These are phyloP conservation scores for Barbarea vulgaris DNA, from an alignment of 345 rosid species.

Conservation along the genomic window DNA sequence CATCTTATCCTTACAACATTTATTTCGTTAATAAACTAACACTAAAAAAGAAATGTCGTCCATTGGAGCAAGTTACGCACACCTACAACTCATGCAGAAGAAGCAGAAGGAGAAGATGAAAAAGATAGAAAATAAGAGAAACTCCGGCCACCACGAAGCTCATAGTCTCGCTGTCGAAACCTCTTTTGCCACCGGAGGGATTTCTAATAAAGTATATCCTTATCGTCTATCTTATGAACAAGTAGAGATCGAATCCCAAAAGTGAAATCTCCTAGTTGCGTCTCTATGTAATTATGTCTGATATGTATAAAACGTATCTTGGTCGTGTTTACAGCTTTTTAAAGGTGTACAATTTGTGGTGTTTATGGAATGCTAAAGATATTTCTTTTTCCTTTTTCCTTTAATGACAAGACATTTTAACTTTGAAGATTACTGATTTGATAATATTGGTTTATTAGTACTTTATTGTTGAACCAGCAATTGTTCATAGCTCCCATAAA, in stretches of 20 bases:
- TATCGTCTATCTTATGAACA: slow-evolving; percentile 20
- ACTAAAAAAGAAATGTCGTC: slow-evolving; percentile 25
- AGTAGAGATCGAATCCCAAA: slow-evolving; percentile 4
- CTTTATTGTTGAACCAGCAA: background rate
- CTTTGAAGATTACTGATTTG: background rate
- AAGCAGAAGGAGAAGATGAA: slow-evolving; percentile 34
- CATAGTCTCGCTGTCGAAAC: background rate
- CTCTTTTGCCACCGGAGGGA: slow-evolving; percentile 14
- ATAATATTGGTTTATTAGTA: background rate
- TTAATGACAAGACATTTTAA: slow-evolving; percentile 26
- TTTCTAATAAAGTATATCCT: slow-evolving; percentile 24
- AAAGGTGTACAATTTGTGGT: background rate
- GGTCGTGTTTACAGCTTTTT: slow-evolving; percentile 1
- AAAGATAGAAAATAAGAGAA: slow-evolving; percentile 14
- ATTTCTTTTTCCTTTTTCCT: no score
- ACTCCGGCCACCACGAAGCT: slow-evolving; percentile 1
- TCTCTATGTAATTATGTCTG: slow-evolving; percentile 3
- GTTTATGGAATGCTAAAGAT: background rate
- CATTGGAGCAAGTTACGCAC: slow-evolving; percentile 42
- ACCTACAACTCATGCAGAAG: slow-evolving; percentile 33
- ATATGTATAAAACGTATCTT: slow-evolving; percentile 10
- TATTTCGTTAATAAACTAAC: background rate
- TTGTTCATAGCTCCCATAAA: slow-evolving; percentile 14
- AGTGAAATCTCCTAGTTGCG: background rate
- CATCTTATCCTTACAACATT: slow-evolving; percentile 5